These are phyloP conservation scores for Syzygium malaccense DNA, from an alignment of 441 rosid species.

Conservation along the genomic window DNA sequence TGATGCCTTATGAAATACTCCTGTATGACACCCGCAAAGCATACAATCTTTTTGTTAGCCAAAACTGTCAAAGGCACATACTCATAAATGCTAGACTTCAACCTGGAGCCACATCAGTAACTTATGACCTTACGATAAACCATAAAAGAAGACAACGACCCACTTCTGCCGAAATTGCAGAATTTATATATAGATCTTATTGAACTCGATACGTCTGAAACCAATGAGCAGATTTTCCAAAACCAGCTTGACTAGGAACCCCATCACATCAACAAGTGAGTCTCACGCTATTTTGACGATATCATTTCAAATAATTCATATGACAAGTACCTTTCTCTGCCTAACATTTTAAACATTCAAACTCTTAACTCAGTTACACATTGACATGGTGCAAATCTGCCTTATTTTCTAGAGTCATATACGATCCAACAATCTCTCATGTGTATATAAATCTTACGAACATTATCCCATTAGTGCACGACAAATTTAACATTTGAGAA, in stretches of 20 bases:
- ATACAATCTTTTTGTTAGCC: neutral
- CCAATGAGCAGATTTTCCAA: no score
- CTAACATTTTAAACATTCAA: neutral
- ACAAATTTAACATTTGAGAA: neutral
- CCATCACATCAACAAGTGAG: no score
- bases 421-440: neutral
- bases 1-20: conserved; percentile 76
- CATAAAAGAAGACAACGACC: no score
- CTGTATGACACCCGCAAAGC: conserved; percentile 18
- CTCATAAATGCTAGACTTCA: neutral
- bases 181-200: no score
- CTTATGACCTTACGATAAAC: no score
- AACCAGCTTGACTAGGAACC: no score
- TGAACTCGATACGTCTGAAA: no score
- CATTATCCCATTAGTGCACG: fast-evolving
- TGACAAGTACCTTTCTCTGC: neutral
- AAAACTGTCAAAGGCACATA: neutral
- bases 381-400: neutral
- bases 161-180: no score
- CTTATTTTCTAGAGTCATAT: neutral
- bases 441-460: no score
- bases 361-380: neutral
- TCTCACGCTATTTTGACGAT: neutral
- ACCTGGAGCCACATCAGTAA: no score
- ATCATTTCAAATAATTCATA: neutral